phyloP scores from a whole-genome alignment of 2,329 filamentous ascomycete genomes.

The Diaporthe vaccinii region DNA sequence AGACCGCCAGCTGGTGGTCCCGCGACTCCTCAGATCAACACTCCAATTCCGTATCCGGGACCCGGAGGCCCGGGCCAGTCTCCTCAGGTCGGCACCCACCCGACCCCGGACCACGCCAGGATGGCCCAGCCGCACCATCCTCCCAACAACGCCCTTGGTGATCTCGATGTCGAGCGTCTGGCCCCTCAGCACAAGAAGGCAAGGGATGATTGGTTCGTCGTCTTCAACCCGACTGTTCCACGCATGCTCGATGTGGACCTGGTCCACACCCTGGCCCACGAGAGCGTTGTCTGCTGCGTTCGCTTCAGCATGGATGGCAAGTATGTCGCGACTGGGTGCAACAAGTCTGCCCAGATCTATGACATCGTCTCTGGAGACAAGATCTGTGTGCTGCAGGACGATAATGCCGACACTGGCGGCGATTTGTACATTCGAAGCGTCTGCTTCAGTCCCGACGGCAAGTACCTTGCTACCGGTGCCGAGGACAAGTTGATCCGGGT shows the following conservation, averaged over 20 bases:
- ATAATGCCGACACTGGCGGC: constrained; percentile 86
- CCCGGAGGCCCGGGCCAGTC: constrained; percentile 73
- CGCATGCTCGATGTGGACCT: constrained; percentile 93
- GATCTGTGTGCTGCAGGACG: constrained; percentile 91
- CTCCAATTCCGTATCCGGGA: constrained; percentile 87
- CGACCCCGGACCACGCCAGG: constrained; percentile 77
- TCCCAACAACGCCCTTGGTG: constrained; percentile 78
- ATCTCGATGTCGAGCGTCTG: constrained; percentile 88
- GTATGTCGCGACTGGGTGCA: constrained; percentile 96
- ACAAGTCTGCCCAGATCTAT: constrained; percentile 99
- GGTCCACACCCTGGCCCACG: constrained; percentile 91
- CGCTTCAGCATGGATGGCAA: constrained; percentile 96
- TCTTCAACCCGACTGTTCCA: constrained; percentile 94
- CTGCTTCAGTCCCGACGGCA: constrained; percentile 97
- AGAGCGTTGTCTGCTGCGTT: constrained; percentile 98
- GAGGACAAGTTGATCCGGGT: constrained; percentile 98
- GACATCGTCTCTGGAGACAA: constrained; percentile 90
- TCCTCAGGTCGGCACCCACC: constrained; percentile 85
- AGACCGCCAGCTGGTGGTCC: constrained; percentile 77
- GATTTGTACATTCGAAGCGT: constrained; percentile 98
- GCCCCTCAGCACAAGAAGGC: constrained; percentile 91
- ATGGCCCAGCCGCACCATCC: constrained; percentile 64
- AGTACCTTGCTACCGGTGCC: constrained; percentile 93
- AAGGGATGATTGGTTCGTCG: constrained; percentile 92
- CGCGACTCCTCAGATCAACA: constrained; percentile 92